Evolutionary conservation across 2,329 filamentous ascomycete genomes (phyloP).

Genomic region (Fusarium sp.): DNA sequence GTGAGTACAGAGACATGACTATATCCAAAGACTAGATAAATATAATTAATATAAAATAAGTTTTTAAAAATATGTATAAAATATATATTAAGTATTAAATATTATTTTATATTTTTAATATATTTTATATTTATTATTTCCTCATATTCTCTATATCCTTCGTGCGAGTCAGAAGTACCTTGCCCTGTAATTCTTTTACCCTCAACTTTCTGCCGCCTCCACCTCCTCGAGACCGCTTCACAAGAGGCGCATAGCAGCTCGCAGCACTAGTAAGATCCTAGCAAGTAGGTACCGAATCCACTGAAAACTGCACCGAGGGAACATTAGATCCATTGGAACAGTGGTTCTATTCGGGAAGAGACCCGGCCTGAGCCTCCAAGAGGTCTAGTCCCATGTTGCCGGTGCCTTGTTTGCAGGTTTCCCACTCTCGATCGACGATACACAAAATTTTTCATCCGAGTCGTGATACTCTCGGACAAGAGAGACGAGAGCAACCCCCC

Average conservation of each 20-base stretch:
- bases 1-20: too few species aligned
- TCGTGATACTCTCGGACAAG: not conserved
- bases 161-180: too few species aligned
- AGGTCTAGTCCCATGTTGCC: not conserved
- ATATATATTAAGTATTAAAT: too few species aligned
- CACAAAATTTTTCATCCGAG: not conserved
- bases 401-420: not conserved
- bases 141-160: too few species aligned
- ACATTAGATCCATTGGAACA: not conserved
- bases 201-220: not conserved
- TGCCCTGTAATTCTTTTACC: not conserved
- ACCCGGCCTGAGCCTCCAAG: not conserved
- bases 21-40: too few species aligned
- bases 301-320: not conserved
- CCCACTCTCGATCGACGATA: not conserved
- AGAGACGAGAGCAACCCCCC: not conserved
- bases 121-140: too few species aligned
- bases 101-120: too few species aligned
- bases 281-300: slow-evolving; percentile 5
- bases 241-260: not conserved
- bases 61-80: too few species aligned
- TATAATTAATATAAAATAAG: too few species aligned
- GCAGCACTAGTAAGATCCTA: not conserved
- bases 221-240: not conserved
- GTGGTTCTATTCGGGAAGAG: not conserved